phyloP scores from a whole-genome alignment of 1,139 yeast genomes.

The Scheffersomyces lignicola region DNA sequence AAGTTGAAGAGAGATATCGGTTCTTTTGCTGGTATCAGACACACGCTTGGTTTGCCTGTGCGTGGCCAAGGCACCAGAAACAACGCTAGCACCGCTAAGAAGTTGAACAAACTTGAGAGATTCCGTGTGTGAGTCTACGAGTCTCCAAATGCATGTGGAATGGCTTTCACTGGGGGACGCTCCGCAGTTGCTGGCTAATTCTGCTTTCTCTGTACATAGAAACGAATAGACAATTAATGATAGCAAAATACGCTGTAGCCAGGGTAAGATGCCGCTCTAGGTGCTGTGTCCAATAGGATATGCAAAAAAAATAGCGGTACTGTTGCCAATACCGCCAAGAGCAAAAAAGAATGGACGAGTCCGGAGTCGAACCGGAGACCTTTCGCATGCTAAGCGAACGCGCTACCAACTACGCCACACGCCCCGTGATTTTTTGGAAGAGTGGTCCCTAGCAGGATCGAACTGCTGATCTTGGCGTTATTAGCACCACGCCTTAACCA shows the following conservation, averaged over 20 bases:
- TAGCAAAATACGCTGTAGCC: no score
- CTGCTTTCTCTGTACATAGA: no score
- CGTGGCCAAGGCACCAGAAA: conserved; percentile 93
- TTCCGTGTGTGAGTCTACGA: conserved; percentile 8
- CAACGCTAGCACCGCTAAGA: conserved; percentile 86
- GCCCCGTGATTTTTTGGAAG: conserved; percentile 45
- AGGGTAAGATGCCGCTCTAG: no score
- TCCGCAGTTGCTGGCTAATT: no score
- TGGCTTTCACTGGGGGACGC: no score
- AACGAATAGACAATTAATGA: no score
- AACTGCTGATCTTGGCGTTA: conserved; percentile 83
- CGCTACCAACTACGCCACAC: conserved; percentile 95
- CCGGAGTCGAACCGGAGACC: conserved; percentile 92
- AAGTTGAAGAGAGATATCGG: conserved; percentile 80
- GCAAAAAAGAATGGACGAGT: conserved; percentile 59
- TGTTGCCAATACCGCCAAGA: neutral
- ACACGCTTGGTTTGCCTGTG: conserved; percentile 85
- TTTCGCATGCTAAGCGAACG: conserved; percentile 89
- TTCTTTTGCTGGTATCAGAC: conserved; percentile 86
- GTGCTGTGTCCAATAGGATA: no score
- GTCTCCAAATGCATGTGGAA: neutral
- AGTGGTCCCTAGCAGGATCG: conserved; percentile 85
- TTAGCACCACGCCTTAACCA: conserved; percentile 92
- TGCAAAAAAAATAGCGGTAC: no score
- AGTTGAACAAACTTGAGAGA: conserved; percentile 77